A percentile compares a stretch with the other conserved stretches of the same genome.
Evolutionary conservation across 352 stramenopile genomes (phyloP).

Genomic region (Aphanomyces astaci): DNA sequence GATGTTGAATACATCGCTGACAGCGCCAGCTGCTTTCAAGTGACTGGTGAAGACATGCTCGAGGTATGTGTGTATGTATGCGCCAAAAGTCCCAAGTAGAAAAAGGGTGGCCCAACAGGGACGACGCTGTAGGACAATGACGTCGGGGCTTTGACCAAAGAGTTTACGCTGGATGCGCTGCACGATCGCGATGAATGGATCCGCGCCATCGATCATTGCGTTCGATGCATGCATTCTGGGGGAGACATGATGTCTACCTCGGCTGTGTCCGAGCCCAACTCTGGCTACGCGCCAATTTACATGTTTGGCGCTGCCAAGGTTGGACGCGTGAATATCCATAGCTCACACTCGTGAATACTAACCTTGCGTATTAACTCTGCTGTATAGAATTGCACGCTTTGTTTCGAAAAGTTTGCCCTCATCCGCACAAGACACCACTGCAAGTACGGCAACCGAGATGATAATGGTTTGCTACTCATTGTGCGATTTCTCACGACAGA

Average conservation of each 20-base stretch:
- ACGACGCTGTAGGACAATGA: too few species aligned
- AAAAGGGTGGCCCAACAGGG: too few species aligned
- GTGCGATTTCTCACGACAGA: not conserved
- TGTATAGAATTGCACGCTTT: slow-evolving; percentile 65
- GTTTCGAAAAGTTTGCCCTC: slow-evolving; percentile 69
- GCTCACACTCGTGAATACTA: too few species aligned
- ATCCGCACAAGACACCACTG: slow-evolving; percentile 79
- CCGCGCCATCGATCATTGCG: slow-evolving; percentile 67
- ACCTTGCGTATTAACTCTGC: too few species aligned
- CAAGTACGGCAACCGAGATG: slow-evolving; percentile 54
- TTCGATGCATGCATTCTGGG: slow-evolving; percentile 40
- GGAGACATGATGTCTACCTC: slow-evolving; percentile 33
- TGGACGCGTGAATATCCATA: not conserved
- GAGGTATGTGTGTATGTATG: not conserved
- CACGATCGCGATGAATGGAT: slow-evolving; percentile 75
- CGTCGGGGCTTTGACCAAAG: slow-evolving; percentile 34
- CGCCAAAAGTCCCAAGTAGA: too few species aligned
- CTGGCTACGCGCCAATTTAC: slow-evolving; percentile 71
- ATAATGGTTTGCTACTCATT: too few species aligned
- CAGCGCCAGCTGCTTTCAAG: slow-evolving; percentile 23
- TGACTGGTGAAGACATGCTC: not conserved
- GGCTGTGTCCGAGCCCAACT: slow-evolving; percentile 49
- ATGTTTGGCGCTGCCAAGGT: slow-evolving; percentile 62
- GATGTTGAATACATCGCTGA: slow-evolving; percentile 46
- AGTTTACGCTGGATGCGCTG: slow-evolving; percentile 56